Evolutionary conservation across 352 stramenopile species (phyloP), one percentile per base, ranked within the genome.

Genomic region (Globisporangium polare): DNA sequence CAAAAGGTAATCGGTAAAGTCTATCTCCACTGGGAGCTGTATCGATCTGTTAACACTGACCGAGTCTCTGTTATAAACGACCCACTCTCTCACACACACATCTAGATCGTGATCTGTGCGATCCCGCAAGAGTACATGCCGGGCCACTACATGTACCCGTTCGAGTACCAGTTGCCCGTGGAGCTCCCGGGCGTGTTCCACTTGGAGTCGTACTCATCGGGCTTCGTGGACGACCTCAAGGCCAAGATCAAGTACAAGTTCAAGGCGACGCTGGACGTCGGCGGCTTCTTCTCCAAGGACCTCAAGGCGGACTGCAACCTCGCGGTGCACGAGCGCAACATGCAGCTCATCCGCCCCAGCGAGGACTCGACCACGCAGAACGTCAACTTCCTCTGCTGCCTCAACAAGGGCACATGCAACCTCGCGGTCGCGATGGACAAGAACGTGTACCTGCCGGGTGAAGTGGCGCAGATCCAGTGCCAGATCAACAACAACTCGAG

Each of bases 231-330:
- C 12, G 66, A 80, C 12, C 42, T 89, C 24, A 67, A 75, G 33
- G 82, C 74, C 15, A 75, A 79, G 52, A 91, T 88, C 78, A 83
- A 87, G 69, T 91, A 91, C 76, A 88, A 86, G 58, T 78, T 89
- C 71, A 89, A 91, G 61, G 79, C 76, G 5, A 88, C 82, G 26
- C 73, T 89, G 10, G 78, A 86, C 41, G 78, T 91, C 22, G 62
- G 65, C 53, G 82, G 82, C 1, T 81, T 78, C 56, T 83, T 88
- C 41, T 62, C 80, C 13, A 81, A 71, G 4, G 82, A 91, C 49
- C 70, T 91, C 63, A 89, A 88, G 63, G 71, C 74, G 2, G 77
- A 83, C 51, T 80, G 71, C 55, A 64, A 71, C 29, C 45, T 91
- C 27, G 72, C 83, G 3, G 76, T 91, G 24, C 80, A 86, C 41